phyloP scores from a whole-genome alignment of 2,329 filamentous ascomycete species.

The Curvularia hawaiiensis region DNA sequence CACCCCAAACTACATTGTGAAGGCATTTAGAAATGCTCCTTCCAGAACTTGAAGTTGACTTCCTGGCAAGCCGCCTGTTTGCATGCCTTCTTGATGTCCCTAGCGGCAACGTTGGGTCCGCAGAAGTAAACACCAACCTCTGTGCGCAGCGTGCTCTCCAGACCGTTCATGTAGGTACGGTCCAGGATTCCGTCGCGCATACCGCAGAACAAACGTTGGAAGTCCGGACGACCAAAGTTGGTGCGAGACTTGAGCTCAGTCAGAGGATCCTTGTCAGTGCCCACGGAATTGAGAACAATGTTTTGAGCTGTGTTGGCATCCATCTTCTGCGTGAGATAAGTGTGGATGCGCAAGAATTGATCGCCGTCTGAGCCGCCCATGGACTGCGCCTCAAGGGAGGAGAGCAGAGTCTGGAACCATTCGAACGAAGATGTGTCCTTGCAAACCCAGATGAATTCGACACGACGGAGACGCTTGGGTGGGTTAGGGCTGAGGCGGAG shows the following conservation, averaged over 20 bases:
- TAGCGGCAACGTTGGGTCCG: constrained; percentile 79
- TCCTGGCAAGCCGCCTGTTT: constrained; percentile 74
- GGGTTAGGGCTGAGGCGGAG: constrained; percentile 88
- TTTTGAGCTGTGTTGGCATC: constrained; percentile 94
- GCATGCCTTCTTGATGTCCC: constrained; percentile 83
- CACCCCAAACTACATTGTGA: background rate
- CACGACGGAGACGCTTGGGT: constrained; percentile 84
- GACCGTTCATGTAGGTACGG: constrained; percentile 80
- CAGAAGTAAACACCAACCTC: constrained; percentile 98
- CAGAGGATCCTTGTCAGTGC: constrained; percentile 83
- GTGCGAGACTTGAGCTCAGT: constrained; percentile 90
- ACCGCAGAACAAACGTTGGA: constrained; percentile 74
- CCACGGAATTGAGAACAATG: constrained; percentile 95
- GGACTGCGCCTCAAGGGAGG: constrained; percentile 87
- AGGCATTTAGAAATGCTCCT: constrained; percentile 72
- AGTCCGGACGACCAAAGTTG: constrained; percentile 94
- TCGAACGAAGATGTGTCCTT: constrained; percentile 95
- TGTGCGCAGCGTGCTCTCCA: constrained; percentile 77
- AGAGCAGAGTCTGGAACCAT: constrained; percentile 96
- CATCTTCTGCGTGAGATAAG: constrained; percentile 91
- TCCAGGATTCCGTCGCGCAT: constrained; percentile 90
- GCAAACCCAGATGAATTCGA: constrained; percentile 99
- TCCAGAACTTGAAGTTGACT: constrained; percentile 97
- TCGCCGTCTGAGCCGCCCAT: constrained; percentile 65
- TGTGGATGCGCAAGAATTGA: constrained; percentile 97